Base-by-base conservation (phyloP, 2,329 filamentous ascomycete genomes). In the Parastagonospora avenae region DNA sequence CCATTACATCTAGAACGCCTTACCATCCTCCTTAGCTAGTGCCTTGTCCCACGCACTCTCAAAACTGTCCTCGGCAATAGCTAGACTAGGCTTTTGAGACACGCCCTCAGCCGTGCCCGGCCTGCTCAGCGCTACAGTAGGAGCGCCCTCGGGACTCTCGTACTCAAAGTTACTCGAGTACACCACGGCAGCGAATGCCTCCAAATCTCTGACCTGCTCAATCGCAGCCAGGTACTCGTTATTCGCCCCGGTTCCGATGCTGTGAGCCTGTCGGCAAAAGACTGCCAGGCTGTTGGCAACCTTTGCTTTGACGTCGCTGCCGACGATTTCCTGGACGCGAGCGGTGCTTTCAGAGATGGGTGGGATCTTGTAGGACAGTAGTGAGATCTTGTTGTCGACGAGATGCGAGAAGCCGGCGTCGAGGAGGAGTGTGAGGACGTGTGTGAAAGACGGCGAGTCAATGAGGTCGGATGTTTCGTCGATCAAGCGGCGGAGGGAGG, bases 381-480 rank as follows among this genome's bases (percentile, higher is more conserved):
- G 80, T 4, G 90, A 87, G 46, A 97, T 84, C 74, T 94, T 94
- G 64, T 85, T 82, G 67, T 97, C 90, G 24, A 96, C 83, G 12
- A 99, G 82, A 19, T 88, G 84, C 2, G 89, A 89, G 76, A 97
- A 99, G 47, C 88, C 89, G 39, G 91, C 84, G 72, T 97, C 92
- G 52, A 97, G 88, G 48, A 97, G 83, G 50, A 90, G 85, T 2
- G 89, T 91, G 38, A 97, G 82, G 31, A 99, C 92, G 66, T 92
- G 88, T 0, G 87, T 84, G 75, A 97, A 97, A 31, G 90, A 85
- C 0, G 94, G 94, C 1, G 94, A 97, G 69, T 99, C 94, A 68
- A 97, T 88, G 19, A 99, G 83, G 71, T 99, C 94, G 33, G 93
- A 90, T 2, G 94, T 97, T 78, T 99, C 94, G 71, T 99, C 93